Percentiles rank a stretch among this genome's conserved stretches.
These are phyloP conservation scores for Ilyonectria mors-panacis DNA, from an alignment of 2,329 filamentous ascomycete species.

Conservation along the genomic window DNA sequence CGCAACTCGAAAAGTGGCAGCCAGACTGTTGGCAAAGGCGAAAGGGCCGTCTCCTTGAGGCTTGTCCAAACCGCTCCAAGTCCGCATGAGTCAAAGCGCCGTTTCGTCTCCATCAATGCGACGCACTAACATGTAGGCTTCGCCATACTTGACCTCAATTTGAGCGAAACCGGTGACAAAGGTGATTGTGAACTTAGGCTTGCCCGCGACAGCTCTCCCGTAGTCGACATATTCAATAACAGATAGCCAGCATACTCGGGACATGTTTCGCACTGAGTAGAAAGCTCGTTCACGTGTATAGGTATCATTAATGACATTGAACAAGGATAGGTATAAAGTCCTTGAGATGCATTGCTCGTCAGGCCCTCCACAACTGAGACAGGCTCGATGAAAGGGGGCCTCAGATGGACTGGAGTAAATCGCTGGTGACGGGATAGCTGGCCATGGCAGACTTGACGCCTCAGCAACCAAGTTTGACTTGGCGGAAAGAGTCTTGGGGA, in stretches of 20 bases:
- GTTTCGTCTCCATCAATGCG: not conserved
- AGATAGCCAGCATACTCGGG: not conserved
- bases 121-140: not conserved
- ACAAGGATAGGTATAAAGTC: not conserved
- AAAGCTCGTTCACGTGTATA: not conserved
- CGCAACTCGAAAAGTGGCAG: conserved; percentile 10
- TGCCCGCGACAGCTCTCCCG: not conserved
- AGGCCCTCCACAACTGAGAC: not conserved
- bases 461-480: not conserved
- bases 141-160: conserved; percentile 12
- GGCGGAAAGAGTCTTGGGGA: not conserved
- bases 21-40: conserved; percentile 10
- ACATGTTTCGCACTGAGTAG: not conserved
- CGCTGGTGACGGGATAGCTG: not conserved
- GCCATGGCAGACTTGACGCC: not conserved
- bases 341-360: not conserved
- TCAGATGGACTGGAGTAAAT: not conserved
- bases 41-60: conserved; percentile 12
- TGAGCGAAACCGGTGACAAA: not conserved
- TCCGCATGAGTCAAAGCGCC: not conserved
- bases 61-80: not conserved
- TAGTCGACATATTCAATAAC: not conserved
- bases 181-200: not conserved
- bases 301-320: not conserved
- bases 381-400: not conserved